Evolutionary conservation across 345 rosid genomes (phyloP).

Genomic region (Raphanus raphanistrum): DNA sequence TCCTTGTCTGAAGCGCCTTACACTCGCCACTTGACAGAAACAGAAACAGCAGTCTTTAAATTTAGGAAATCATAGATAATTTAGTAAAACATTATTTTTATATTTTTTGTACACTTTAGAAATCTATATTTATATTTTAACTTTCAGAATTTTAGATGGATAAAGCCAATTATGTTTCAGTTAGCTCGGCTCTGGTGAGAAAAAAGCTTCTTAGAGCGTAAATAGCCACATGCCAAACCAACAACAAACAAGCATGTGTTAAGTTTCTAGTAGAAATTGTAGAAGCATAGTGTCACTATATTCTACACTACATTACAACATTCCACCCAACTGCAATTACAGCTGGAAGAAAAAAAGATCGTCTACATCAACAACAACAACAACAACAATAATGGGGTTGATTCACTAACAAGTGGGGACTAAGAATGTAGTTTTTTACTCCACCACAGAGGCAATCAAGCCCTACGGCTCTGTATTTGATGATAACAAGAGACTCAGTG

Average conservation of each 20-base stretch:
- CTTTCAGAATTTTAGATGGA: too few relatives aligned
- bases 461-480: not conserved
- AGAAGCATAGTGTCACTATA: not conserved
- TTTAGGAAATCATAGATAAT: too few relatives aligned
- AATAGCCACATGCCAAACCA: conserved; percentile 12
- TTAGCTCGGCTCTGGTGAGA: too few relatives aligned
- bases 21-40: conserved; percentile 11
- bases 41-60: too few relatives aligned
- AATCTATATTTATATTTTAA: too few relatives aligned
- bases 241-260: conserved; percentile 16
- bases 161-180: too few relatives aligned
- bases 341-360: conserved; percentile 11
- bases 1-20: conserved; percentile 44
- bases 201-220: not conserved
- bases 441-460: not conserved
- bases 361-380: not conserved
- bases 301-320: conserved; percentile 34
- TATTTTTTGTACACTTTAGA: too few relatives aligned
- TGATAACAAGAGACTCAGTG: not conserved
- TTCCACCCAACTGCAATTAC: conserved; percentile 21
- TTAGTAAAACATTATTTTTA: not conserved
- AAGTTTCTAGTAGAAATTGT: conserved; percentile 4
- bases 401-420: not conserved
- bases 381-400: not conserved
- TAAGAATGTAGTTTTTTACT: not conserved